phyloP scores from a whole-genome alignment of 345 rosid species.

The Brassica nigra region DNA sequence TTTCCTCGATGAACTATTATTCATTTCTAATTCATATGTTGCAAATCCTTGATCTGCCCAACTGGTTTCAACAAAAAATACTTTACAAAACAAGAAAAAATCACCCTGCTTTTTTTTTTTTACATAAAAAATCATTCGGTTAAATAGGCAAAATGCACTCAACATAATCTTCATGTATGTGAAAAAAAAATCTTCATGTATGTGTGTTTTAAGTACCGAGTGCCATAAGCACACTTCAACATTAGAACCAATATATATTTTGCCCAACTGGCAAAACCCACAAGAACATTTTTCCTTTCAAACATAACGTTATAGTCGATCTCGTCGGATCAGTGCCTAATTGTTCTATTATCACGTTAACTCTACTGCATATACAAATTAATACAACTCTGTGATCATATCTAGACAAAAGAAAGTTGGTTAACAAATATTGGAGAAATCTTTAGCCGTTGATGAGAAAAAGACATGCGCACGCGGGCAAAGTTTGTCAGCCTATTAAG shows the following conservation, averaged over 20 bases:
- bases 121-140: neutral
- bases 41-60: neutral
- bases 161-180: neutral
- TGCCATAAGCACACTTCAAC: neutral
- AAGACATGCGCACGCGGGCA: conserved; percentile 1
- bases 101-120: neutral
- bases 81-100: neutral
- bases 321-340: neutral
- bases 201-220: neutral
- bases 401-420: neutral
- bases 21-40: neutral
- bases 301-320: neutral
- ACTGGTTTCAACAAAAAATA: neutral
- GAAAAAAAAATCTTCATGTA: too few species aligned
- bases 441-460: neutral
- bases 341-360: neutral
- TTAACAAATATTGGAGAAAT: neutral
- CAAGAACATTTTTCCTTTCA: neutral
- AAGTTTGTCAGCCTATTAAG: conserved; percentile 23
- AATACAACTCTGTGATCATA: neutral
- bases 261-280: neutral
- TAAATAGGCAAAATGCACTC: neutral
- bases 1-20: neutral
- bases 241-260: neutral
- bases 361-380: neutral